Conservation (phyloP, 768 basidiomycete species). For the Megacollybia marginata region DNA sequence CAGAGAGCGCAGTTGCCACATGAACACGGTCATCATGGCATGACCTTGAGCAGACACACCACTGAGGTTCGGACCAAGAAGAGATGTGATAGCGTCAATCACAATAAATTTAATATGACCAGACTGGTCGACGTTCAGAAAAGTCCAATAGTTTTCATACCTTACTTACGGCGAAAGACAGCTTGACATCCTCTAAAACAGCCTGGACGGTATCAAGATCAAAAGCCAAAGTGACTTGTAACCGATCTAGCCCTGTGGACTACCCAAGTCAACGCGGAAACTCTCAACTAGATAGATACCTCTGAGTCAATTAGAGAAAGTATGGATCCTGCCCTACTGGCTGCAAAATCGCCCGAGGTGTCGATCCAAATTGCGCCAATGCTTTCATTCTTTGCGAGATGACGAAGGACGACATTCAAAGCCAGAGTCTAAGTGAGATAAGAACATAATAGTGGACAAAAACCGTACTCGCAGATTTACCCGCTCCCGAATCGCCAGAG, state of each 20-base stretch:
- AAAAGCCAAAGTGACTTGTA: constrained; percentile 53
- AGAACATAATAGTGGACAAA: constrained; percentile 1
- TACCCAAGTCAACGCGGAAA: constrained; percentile 6
- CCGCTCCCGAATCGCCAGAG: constrained; percentile 56
- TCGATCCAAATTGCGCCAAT: constrained; percentile 62
- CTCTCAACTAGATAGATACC: constrained; percentile 12
- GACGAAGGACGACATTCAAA: constrained; percentile 48
- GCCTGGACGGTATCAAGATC: constrained; percentile 47
- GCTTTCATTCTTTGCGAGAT: constrained; percentile 32
- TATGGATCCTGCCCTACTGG: no score
- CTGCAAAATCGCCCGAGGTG: constrained; percentile 52
- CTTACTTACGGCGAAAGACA: constrained; percentile 19
- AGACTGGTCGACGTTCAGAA: neutral
- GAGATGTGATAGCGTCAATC: constrained; percentile 57
- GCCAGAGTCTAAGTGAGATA: constrained; percentile 45
- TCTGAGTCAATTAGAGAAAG: constrained; percentile 22
- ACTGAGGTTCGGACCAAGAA: constrained; percentile 57
- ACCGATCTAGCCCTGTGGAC: constrained; percentile 37
- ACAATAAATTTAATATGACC: constrained; percentile 40
- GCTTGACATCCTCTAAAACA: constrained; percentile 30
- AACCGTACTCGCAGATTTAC: constrained; percentile 53
- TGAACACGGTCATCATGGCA: constrained; percentile 63
- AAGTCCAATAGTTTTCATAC: constrained; percentile 6
- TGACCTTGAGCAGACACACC: constrained; percentile 69
- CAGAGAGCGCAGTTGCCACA: constrained; percentile 51